A percentile compares a stretch with the other conserved stretches of the same genome.
Evolutionary conservation across 2,329 filamentous ascomycete genomes (phyloP).

Genomic region (Trichophyton benhamiae): DNA sequence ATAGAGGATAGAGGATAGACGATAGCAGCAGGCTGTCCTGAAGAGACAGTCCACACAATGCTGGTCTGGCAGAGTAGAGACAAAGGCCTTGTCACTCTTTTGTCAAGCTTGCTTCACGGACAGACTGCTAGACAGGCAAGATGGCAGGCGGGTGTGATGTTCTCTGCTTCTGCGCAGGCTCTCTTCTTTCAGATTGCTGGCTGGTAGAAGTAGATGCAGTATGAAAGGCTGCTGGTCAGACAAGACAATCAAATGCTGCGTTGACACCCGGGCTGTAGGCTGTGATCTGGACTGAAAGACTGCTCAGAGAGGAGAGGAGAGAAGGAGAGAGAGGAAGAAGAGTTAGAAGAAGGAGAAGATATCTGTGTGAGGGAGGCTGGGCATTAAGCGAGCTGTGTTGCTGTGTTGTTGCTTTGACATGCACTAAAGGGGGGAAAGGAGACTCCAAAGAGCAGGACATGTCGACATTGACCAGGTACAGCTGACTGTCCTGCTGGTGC

Average conservation of each 20-base stretch:
- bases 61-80: not conserved
- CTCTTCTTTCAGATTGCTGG: not conserved
- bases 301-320: not conserved
- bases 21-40: not conserved
- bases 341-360: not conserved
- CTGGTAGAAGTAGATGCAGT: not conserved
- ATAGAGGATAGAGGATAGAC: not conserved
- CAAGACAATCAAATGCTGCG: not conserved
- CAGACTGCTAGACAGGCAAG: not conserved
- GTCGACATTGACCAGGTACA: not conserved
- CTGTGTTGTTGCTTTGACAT: not conserved
- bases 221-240: not conserved
- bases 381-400: not conserved
- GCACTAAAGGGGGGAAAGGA: not conserved
- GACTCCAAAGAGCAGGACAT: not conserved
- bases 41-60: not conserved
- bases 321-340: not conserved
- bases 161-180: not conserved
- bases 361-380: not conserved
- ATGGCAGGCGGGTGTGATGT: not conserved
- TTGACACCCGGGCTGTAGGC: not conserved
- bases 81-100: not conserved
- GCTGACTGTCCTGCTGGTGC: not conserved
- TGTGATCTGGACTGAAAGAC: not conserved
- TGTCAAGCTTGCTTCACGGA: not conserved